A percentile compares a stretch with the other conserved stretches of the same genome.
Conservation (phyloP, 2,329 filamentous ascomycete species). For the Apiospora kogelbergensis region DNA sequence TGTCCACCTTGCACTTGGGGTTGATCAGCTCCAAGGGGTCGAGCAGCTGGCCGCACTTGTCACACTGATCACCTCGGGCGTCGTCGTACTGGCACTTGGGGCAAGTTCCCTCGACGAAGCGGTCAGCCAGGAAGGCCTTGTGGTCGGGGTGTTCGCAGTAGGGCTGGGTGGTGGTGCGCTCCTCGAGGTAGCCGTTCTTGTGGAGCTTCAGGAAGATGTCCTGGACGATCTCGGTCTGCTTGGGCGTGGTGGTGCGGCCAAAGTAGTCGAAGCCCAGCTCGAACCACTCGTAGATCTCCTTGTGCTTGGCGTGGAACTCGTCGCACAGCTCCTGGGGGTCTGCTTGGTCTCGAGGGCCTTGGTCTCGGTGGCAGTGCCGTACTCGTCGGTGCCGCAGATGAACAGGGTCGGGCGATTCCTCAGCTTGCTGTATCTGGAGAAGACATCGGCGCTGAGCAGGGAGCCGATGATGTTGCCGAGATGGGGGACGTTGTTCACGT, state of each 20-base stretch:
- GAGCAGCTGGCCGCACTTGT: constrained; percentile 31
- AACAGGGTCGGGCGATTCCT: constrained; percentile 79
- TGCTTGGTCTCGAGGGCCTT: constrained; percentile 88
- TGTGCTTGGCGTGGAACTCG: constrained; percentile 89
- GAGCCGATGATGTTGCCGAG: constrained; percentile 86
- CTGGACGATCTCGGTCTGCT: constrained; percentile 92
- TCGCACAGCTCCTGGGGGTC: constrained; percentile 80
- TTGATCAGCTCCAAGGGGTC: constrained; percentile 63
- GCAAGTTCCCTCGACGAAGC: constrained; percentile 80
- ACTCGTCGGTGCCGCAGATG: constrained; percentile 89
- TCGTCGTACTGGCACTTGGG: constrained; percentile 71
- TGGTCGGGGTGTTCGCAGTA: constrained; percentile 73
- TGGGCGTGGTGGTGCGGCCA: constrained; percentile 82
- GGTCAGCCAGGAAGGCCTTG: constrained; percentile 76
- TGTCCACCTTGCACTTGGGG: constrained; percentile 89
- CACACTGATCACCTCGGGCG: constrained; percentile 45
- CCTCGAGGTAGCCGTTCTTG: constrained; percentile 84
- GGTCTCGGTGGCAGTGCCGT: constrained; percentile 93
- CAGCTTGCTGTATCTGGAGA: constrained; percentile 76
- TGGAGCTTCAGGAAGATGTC: constrained; percentile 86
- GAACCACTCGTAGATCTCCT: constrained; percentile 95
- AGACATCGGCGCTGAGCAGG: constrained; percentile 87
- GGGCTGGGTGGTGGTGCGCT: constrained; percentile 84
- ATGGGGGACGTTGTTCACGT: constrained; percentile 77
- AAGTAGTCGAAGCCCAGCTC: constrained; percentile 94